Base-by-base conservation (phyloP, 2,329 filamentous ascomycete genomes). In the Lojkania enalia region DNA sequence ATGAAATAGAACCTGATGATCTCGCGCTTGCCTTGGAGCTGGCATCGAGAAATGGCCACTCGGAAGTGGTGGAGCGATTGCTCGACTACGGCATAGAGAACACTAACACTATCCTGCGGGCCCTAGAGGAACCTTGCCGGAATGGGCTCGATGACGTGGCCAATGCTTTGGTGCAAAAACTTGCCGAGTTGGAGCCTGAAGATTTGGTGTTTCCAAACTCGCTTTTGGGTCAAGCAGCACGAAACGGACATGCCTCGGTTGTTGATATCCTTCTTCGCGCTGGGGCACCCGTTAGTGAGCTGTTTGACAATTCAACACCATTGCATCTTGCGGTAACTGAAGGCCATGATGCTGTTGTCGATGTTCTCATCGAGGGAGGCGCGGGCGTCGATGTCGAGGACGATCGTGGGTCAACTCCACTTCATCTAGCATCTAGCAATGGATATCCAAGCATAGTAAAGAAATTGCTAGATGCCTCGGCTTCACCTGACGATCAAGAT, bases 31-130 rank as follows among this genome's bases (percentile, higher is more conserved):
- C 35, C 16, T 20, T 38, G n/a, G 35, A 38, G 14, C 9, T 38
- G 14, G 37, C 37, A 18, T 4, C 37, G 15, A 29, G 20, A 18
- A 40, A 40, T 18, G 37, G 23, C 14, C 37, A 40, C 14, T 29
- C 25, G 11, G 14, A 40, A n/a, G 37, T 19, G 61, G 57, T 45
- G 13, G 27, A 20, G 18, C 16, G 23, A 14, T 30, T 42, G 14
- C 29, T 42, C 19, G 23, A 19, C 19, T 21, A 42, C 20, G 39
- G 39, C 9, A 25, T 35, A n/a, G 13, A 31, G 4, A 25, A 40
- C 19, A 31, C 25, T 11, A 16, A n/a, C 14, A 15, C 37, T 12
- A 31, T 40, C 27, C 16, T 40, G 27, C 30, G 31, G 15, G 27
- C 27, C 21, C 37, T 40, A 13, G 21, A 31, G n/a, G 37, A 40